Conservation (phyloP, 805 yeast species). For the Suhomyces canberraensis region DNA sequence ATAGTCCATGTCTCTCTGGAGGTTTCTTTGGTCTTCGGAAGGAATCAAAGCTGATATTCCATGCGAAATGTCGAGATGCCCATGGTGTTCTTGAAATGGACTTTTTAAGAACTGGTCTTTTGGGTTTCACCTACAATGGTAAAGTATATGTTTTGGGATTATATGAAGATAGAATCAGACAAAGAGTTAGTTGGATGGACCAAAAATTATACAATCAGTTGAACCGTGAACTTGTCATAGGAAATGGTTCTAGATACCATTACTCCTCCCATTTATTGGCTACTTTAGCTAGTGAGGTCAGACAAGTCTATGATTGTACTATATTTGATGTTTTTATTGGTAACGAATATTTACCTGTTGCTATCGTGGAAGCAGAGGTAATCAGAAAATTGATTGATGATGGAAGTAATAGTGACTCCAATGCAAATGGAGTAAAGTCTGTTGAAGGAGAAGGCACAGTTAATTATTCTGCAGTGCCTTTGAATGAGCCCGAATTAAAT, state of each 20-base stretch:
- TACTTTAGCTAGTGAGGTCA: slow-evolving; percentile 75
- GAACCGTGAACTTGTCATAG: slow-evolving; percentile 31
- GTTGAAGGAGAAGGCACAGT: background rate
- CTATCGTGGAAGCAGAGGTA: slow-evolving; percentile 72
- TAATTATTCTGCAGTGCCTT: slow-evolving; percentile 32
- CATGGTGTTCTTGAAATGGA: slow-evolving; percentile 69
- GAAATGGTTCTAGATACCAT: slow-evolving; percentile 56
- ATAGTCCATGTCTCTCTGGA: slow-evolving; percentile 84
- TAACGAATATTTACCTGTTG: slow-evolving; percentile 78
- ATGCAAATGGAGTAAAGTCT: slow-evolving; percentile 5
- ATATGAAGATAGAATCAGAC: slow-evolving; percentile 88
- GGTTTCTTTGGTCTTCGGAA: slow-evolving; percentile 76
- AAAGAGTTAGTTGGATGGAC: slow-evolving; percentile 65
- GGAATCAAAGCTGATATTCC: slow-evolving; percentile 71
- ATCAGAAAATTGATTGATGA: slow-evolving; percentile 36
- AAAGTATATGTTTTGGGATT: slow-evolving; percentile 84
- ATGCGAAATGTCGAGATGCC: slow-evolving; percentile 74
- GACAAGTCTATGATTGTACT: slow-evolving; percentile 83
- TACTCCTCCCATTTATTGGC: slow-evolving; percentile 85
- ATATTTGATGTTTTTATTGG: slow-evolving; percentile 82
- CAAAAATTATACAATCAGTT: slow-evolving; percentile 35
- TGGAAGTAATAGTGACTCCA: slow-evolving; percentile 14
- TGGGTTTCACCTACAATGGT: slow-evolving; percentile 87
- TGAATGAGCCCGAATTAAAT: slow-evolving; percentile 42
- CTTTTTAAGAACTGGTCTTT: slow-evolving; percentile 83